These are phyloP conservation scores for Oryza glumipatula DNA, from an alignment of 176 grass and related monocot genomes.

Conservation along the genomic window DNA sequence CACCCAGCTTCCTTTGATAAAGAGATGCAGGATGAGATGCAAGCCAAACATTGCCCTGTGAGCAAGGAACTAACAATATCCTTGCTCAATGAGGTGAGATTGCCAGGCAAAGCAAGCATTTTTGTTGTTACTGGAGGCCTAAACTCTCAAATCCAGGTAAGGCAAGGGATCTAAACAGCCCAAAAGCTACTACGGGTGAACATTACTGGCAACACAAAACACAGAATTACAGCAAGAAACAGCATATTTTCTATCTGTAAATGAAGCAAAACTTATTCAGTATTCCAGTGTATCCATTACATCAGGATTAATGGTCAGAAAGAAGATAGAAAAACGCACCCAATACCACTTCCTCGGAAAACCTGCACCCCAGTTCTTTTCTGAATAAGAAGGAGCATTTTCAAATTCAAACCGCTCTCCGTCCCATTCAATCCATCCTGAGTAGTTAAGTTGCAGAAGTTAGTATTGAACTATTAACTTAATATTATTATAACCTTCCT, in stretches of 20 bases:
- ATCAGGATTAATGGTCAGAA: constrained; percentile 34
- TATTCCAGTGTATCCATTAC: constrained; percentile 13
- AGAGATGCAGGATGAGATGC: background rate
- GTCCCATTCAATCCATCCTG: constrained; percentile 99
- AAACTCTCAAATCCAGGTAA: background rate
- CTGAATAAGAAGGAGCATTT: constrained; percentile 94
- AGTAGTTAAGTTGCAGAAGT: background rate
- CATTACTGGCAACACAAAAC: background rate
- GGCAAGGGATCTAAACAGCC: background rate
- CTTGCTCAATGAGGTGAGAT: background rate
- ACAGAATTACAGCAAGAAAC: background rate
- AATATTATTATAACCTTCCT: background rate
- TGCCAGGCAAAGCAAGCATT: background rate
- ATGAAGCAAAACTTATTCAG: constrained; percentile 14
- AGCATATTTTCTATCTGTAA: background rate
- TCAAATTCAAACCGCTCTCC: constrained; percentile 90
- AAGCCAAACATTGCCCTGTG: background rate
- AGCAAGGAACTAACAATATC: background rate
- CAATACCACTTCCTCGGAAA: constrained; percentile 99
- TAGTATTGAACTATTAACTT: background rate
- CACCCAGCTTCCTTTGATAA: background rate
- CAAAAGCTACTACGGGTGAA: background rate
- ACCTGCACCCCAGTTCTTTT: constrained; percentile 93
- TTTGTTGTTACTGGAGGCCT: background rate
- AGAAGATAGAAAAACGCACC: constrained; percentile 60